phyloP scores from a whole-genome alignment of 2,329 filamentous ascomycete species.

The Colletotrichum cuscutae region DNA sequence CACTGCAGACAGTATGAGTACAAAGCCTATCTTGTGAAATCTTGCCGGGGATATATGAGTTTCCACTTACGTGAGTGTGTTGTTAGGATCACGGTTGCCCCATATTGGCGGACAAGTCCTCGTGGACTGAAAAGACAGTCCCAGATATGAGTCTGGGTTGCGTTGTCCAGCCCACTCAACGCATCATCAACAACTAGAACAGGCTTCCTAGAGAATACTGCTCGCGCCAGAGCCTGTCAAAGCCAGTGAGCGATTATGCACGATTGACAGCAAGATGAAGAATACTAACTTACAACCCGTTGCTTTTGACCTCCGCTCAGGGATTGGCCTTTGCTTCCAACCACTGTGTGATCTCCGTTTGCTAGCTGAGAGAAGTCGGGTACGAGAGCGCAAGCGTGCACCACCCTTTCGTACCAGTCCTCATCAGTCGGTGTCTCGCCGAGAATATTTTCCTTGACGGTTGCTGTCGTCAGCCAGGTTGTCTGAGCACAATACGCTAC shows the following conservation, averaged over 20 bases:
- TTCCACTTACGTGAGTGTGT: conserved; percentile 45
- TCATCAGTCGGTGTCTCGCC: conserved; percentile 35
- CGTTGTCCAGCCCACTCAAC: conserved; percentile 52
- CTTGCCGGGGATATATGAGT: conserved; percentile 29
- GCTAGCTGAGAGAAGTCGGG: conserved; percentile 37
- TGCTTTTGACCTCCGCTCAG: conserved; percentile 49
- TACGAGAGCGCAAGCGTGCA: conserved; percentile 35
- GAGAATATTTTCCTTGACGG: conserved; percentile 40
- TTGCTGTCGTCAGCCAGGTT: conserved; percentile 39
- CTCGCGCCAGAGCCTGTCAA: conserved; percentile 45
- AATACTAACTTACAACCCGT: conserved; percentile 41
- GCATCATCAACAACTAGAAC: conserved; percentile 52
- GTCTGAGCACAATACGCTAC: conserved; percentile 40
- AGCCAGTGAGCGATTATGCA: not conserved
- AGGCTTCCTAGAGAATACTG: conserved; percentile 44
- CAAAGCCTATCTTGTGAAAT: not conserved
- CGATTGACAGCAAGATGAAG: not conserved
- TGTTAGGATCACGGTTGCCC: conserved; percentile 44
- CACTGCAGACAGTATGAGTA: not conserved
- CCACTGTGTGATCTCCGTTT: conserved; percentile 39
- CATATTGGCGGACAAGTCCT: conserved; percentile 47
- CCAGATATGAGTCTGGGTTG: conserved; percentile 54
- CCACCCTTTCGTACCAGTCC: conserved; percentile 38
- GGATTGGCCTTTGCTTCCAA: conserved; percentile 46
- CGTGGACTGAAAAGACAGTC: conserved; percentile 47